phyloP scores from a whole-genome alignment of 768 basidiomycete genomes.

The Tricholomella constricta region DNA sequence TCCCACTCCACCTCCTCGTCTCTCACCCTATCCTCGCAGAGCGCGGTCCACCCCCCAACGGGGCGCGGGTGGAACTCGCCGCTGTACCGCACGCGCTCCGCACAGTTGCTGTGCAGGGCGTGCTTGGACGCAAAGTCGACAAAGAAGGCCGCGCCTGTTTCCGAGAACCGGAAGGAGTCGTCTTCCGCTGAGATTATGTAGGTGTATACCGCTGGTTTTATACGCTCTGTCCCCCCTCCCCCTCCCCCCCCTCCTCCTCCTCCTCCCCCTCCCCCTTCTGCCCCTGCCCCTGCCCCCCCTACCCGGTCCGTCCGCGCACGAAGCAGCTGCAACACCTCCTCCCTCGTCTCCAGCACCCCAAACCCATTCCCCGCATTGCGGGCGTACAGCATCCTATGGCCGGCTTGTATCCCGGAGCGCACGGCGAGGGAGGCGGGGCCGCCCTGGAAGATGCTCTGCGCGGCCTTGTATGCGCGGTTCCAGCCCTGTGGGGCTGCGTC shows the following conservation, averaged over 20 bases:
- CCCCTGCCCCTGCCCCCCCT: too few relatives aligned
- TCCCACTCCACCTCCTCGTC: constrained; percentile 74
- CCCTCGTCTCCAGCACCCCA: constrained; percentile 53
- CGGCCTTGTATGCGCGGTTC: constrained; percentile 69
- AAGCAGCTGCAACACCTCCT: constrained; percentile 54
- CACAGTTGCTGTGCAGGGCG: constrained; percentile 79
- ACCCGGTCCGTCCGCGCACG: too few relatives aligned
- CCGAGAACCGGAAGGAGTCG: constrained; percentile 79
- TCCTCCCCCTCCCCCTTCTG: too few relatives aligned
- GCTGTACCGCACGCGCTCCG: constrained; percentile 63
- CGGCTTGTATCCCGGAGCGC: constrained; percentile 69
- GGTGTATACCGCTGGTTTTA: constrained; percentile 85
- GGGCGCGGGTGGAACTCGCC: constrained; percentile 83
- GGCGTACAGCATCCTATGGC: constrained; percentile 74
- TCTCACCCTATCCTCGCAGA: constrained; percentile 48
- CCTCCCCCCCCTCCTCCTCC: too few relatives aligned
- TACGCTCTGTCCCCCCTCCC: too few relatives aligned
- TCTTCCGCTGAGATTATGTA: constrained; percentile 80
- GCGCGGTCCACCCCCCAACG: constrained; percentile 64
- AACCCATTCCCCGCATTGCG: constrained; percentile 63
- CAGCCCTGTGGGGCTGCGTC: constrained; percentile 63
- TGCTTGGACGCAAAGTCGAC: constrained; percentile 88
- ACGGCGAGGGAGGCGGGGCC: constrained; percentile 63
- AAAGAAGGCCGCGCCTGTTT: constrained; percentile 86
- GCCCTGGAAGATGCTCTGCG: constrained; percentile 71